Evolutionary conservation across 441 rosid species (phyloP), one percentile per base, ranked within the genome.

Genomic region (Gossypium gossypioides): DNA sequence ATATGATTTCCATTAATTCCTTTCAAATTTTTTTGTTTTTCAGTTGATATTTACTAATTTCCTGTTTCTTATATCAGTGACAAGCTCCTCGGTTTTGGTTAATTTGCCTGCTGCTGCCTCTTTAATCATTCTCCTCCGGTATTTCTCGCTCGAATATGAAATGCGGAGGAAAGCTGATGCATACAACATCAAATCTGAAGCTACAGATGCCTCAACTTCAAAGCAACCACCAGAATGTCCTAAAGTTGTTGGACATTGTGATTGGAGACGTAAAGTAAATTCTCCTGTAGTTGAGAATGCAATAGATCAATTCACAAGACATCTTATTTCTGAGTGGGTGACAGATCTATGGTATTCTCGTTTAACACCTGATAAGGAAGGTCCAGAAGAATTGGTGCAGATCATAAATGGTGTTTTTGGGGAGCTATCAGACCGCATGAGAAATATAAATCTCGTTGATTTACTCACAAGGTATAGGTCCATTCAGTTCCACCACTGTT

Each of bases 61-160:
- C 18, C 55, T 79, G 50, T 54, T 70, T 68, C 76, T 74, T 71
- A 4, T 78, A 52, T 68, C 90, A 96, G 99, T 96, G 84, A 96
- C 97, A 44, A 96, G 99, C 85, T 89, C 98, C 82, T 96, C 98
- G 2, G 99, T 96, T 55, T 91, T 84, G 92, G 87, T 93, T 44
- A 96, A 96, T 84, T 85, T 96, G 77, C 98, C 99, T 72, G 97
- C 92, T 84, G 98, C 99, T 34, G 97, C 91, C 40, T 79, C 85
- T 56, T 85, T 96, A 78, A 84, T 93, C 74, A 70, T 96, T 73
- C 84, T 88, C 60, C 91, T 96, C 46, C 97, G 97, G 7, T 93
- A 96, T 79, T 85, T 91, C 75, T 84, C 93, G 4, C 75, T 96
- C 22, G 99, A 96, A 78, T 82, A 86, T 75, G 98, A 91, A 76